A percentile compares a stretch with the other conserved stretches of the same genome.
Evolutionary conservation across 2,329 filamentous ascomycete species (phyloP).

Genomic region (Didymosphaeria variabile): DNA sequence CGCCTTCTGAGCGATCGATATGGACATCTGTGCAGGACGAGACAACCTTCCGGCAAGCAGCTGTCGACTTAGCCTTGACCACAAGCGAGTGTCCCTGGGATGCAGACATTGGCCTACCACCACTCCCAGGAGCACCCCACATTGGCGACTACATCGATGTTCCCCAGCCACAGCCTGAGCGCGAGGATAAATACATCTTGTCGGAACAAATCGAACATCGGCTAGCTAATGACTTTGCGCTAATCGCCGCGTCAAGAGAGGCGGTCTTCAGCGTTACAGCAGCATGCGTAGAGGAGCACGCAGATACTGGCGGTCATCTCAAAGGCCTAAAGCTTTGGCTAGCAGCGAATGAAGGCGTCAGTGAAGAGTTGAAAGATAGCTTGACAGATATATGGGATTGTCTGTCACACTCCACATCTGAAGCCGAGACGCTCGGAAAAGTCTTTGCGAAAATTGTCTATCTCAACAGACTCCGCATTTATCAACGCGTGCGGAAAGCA

Average conservation of each 20-base stretch:
- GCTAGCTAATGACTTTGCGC: background rate
- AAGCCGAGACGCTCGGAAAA: background rate
- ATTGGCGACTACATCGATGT: background rate
- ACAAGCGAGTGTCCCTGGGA: background rate
- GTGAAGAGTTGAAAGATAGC: background rate
- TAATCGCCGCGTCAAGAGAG: background rate
- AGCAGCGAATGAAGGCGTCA: background rate
- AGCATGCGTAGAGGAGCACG: background rate
- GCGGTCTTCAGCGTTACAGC: background rate
- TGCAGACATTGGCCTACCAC: background rate
- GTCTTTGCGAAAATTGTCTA: background rate
- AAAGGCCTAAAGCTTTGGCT: background rate
- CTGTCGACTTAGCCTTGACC: background rate
- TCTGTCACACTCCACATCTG: background rate
- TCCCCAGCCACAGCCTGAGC: background rate
- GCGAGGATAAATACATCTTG: background rate
- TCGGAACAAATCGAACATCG: background rate
- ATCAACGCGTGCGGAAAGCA: background rate
- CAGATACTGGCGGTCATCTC: background rate
- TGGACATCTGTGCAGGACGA: background rate
- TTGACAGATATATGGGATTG: background rate
- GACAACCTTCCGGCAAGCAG: background rate
- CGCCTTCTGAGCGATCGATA: background rate
- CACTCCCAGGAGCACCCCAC: background rate
- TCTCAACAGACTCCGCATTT: background rate